Evolutionary conservation across 2,329 filamentous ascomycete genomes (phyloP), one percentile per base, ranked within the genome.

Genomic region (Talaromyces sp.): DNA sequence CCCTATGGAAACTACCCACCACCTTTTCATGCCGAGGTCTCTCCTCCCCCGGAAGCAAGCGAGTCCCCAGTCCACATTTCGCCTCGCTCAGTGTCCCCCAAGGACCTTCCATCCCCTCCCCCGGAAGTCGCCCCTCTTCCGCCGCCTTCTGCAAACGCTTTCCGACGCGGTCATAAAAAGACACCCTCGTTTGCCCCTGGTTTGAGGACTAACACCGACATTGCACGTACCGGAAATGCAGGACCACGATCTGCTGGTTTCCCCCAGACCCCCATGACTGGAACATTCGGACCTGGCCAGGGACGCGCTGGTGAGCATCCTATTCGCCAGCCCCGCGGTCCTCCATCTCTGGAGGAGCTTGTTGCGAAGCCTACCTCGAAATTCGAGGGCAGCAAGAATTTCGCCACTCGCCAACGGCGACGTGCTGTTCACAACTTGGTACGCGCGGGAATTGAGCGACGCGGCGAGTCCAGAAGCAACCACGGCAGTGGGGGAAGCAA

Each of bases 351-450:
- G 56, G 95, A 99, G 67, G 95, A 99, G 78, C 86, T 99, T 62
- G 86, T 89, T 70, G 84, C 88, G 21, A 95, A 93, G 78, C 95
- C 95, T 1, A 98, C 93, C 9, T 88, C 91, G 66, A 96, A 92
- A 79, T 86, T 93, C 65, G 93, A 98, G 75, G 95, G 93, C 26
- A 97, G 93, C 86, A 81, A 97, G 85, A 99, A 99, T 80, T 99
- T 99, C 77, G 89, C 90, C 11, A 87, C 92, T 59, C 92, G 95
- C 63, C 93, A 96, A 70, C 91, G 95, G 62, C 91, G 93, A 65
- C 92, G 90, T 68, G 95, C 95, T 27, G 87, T 99, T 51, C 88
- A 93, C 79, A 97, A 92, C 72, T 84, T 99, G 55, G 90, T 97
- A 63, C 90, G 90, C 65, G 93, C 93, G 58, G 93, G 93, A 17